These are phyloP conservation scores for Pichia pseudocactophila DNA, from an alignment of 805 yeast genomes.

Conservation along the genomic window DNA sequence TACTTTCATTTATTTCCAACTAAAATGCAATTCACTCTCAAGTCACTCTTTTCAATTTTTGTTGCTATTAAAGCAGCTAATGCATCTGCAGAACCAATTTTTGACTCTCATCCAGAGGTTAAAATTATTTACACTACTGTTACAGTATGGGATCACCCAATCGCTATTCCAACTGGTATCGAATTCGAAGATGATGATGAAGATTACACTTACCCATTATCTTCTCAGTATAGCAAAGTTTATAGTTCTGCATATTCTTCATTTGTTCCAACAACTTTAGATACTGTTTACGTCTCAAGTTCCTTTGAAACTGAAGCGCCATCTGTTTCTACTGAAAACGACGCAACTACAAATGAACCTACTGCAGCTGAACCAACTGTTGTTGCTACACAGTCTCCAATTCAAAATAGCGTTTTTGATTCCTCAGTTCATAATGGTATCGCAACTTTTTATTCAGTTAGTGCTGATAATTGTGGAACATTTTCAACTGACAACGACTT, in stretches of 20 bases:
- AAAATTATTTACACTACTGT: constrained; percentile 1
- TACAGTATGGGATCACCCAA: neutral
- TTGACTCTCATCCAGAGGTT: neutral
- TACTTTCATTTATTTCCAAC: neutral
- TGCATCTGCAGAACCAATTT: neutral
- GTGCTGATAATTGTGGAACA: constrained; percentile 44
- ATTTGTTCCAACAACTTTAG: constrained; percentile 1
- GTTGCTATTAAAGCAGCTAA: neutral
- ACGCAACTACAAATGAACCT: constrained; percentile 8
- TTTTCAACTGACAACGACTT: constrained; percentile 32
- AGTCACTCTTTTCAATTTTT: constrained; percentile 1
- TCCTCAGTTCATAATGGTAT: constrained; percentile 27
- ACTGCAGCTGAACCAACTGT: constrained; percentile 3
- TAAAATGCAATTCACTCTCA: constrained; percentile 2
- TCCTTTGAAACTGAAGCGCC: neutral
- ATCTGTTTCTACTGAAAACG: constrained; percentile 2
- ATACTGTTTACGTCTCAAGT: neutral
- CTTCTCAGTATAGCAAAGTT: neutral
- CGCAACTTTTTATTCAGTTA: constrained; percentile 42
- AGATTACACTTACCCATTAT: neutral
- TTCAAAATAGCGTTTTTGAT: constrained; percentile 4
- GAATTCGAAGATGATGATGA: neutral
- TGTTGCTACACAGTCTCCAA: neutral
- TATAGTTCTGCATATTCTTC: neutral
- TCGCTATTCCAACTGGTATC: constrained; percentile 3